A percentile compares a stretch with the other conserved stretches of the same genome.
Evolutionary conservation across 441 rosid genomes (phyloP).

Genomic region (Brassica hybrid): DNA sequence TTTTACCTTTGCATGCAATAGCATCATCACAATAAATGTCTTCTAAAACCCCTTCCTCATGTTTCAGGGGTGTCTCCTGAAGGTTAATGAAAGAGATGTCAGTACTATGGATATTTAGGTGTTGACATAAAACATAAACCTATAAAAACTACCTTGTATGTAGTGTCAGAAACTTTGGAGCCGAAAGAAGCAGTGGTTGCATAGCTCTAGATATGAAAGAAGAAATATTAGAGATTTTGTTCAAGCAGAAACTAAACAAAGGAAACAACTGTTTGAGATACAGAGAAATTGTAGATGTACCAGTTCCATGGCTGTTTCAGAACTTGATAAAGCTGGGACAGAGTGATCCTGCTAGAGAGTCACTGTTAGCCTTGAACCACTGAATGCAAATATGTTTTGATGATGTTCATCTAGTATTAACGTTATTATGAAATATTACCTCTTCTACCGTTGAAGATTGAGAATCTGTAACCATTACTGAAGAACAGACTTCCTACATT

Average conservation of each 20-base stretch:
- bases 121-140: neutral
- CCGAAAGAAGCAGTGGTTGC: neutral
- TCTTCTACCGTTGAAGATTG: slow-evolving; percentile 43
- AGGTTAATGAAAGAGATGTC: neutral
- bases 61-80: slow-evolving; percentile 11
- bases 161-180: slow-evolving; percentile 1
- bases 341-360: slow-evolving; percentile 37
- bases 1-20: slow-evolving; percentile 29
- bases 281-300: slow-evolving; percentile 24
- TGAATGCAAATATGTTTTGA: slow-evolving; percentile 11
- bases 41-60: slow-evolving; percentile 12
- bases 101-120: neutral
- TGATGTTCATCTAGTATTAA: neutral
- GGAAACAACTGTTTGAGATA: neutral
- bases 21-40: too few relatives aligned
- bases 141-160: neutral
- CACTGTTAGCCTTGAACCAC: neutral
- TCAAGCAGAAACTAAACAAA: neutral
- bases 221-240: neutral
- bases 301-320: slow-evolving; percentile 21
- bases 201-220: neutral
- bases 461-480: slow-evolving; percentile 35
- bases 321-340: slow-evolving; percentile 28
- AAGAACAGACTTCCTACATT: slow-evolving; percentile 48
- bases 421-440: slow-evolving; percentile 43